Conservation (phyloP, 345 rosid species). For the Atalantia buxifolia region DNA sequence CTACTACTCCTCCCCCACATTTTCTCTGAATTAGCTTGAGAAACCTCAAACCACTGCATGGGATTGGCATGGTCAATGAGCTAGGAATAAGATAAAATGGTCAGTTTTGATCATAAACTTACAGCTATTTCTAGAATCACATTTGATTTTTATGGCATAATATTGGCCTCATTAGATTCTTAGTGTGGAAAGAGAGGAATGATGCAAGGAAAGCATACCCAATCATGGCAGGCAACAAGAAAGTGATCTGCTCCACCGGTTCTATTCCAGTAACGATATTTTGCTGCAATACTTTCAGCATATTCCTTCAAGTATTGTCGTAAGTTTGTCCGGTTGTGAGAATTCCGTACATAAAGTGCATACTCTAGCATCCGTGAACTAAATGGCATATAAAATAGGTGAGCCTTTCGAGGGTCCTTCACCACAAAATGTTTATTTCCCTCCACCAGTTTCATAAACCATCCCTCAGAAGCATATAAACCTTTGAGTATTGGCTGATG, state of each 20-base stretch:
- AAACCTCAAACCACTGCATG: background rate
- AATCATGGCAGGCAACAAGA: constrained; percentile 96
- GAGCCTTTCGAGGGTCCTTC: constrained; percentile 82
- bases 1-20: background rate
- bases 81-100: background rate
- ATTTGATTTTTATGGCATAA: background rate
- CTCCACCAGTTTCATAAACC: constrained; percentile 99
- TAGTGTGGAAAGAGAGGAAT: background rate
- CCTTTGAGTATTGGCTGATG: constrained; percentile 91
- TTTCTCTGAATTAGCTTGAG: background rate
- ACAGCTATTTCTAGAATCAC: background rate
- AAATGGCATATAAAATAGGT: constrained; percentile 92
- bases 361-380: constrained; percentile 90
- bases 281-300: constrained; percentile 62
- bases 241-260: constrained; percentile 95
- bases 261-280: constrained; percentile 87
- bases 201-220: constrained; percentile 51
- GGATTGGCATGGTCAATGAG: background rate
- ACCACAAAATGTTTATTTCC: constrained; percentile 63
- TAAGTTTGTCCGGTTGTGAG: constrained; percentile 83
- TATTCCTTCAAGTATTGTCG: constrained; percentile 72
- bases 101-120: background rate
- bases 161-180: constrained; percentile 1
- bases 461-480: constrained; percentile 95
- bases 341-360: constrained; percentile 80